These are phyloP conservation scores for Schwanniomyces occidentalis DNA, from an alignment of 805 yeast genomes.

Conservation along the genomic window DNA sequence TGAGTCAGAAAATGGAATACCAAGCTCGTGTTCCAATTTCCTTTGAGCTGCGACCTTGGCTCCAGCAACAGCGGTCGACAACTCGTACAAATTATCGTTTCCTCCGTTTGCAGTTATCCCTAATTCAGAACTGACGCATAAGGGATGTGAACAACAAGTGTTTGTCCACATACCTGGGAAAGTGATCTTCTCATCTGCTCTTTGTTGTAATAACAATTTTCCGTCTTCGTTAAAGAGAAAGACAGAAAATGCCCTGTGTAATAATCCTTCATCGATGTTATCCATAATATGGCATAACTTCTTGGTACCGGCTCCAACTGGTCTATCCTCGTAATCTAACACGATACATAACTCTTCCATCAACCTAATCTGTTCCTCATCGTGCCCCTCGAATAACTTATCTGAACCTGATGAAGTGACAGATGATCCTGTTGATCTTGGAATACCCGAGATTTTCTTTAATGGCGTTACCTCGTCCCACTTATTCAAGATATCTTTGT, in stretches of 20 bases:
- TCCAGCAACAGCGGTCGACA: conserved; percentile 69
- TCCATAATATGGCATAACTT: conserved; percentile 86
- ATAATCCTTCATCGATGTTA: conserved; percentile 79
- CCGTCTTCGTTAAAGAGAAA: conserved; percentile 80
- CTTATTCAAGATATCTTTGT: conserved; percentile 49
- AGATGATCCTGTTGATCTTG: conserved; percentile 42
- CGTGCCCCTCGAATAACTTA: conserved; percentile 76
- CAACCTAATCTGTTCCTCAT: conserved; percentile 87
- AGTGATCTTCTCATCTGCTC: conserved; percentile 95
- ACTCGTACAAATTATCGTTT: conserved; percentile 25
- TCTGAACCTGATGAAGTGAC: conserved; percentile 18
- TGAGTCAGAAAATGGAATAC: conserved; percentile 62
- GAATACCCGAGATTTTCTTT: conserved; percentile 57
- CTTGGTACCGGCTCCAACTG: conserved; percentile 92
- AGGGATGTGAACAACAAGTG: conserved; percentile 98
- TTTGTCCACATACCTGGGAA: conserved; percentile 98
- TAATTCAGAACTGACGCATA: conserved; percentile 78
- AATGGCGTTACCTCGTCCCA: conserved; percentile 74
- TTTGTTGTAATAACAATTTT: conserved; percentile 83
- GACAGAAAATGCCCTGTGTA: conserved; percentile 97
- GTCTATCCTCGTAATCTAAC: conserved; percentile 80
- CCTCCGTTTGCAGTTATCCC: conserved; percentile 42
- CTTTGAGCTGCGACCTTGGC: conserved; percentile 88
- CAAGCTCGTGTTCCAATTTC: conserved; percentile 90
- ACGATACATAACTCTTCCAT: conserved; percentile 98